These are phyloP conservation scores for Chionographis japonica DNA, from an alignment of 106 monocot species.

Conservation along the genomic window DNA sequence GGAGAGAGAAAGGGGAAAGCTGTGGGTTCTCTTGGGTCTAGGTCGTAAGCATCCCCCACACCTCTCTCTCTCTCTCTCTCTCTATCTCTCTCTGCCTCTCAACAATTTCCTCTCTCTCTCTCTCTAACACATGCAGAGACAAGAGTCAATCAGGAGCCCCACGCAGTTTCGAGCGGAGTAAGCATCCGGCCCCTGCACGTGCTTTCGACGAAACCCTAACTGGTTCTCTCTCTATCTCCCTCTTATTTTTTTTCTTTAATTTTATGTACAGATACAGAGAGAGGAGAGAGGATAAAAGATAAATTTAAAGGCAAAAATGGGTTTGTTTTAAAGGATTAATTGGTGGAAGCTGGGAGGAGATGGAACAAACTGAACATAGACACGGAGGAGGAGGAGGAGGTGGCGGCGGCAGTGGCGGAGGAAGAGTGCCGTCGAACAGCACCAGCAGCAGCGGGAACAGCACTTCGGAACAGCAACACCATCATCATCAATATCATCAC, in stretches of 20 bases:
- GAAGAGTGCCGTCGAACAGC: conserved; percentile 22
- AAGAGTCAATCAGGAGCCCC: conserved; percentile 31
- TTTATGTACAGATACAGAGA: conserved; percentile 1
- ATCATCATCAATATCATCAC: conserved; percentile 20
- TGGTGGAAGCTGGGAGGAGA: conserved; percentile 8
- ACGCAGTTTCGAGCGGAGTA: conserved; percentile 6
- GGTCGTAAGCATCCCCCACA: neutral
- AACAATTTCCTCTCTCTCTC: neutral
- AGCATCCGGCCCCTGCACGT: conserved; percentile 15
- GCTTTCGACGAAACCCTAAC: conserved; percentile 9
- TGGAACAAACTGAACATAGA: conserved; percentile 14
- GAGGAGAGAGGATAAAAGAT: neutral
- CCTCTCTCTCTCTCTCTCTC: conserved; percentile 19
- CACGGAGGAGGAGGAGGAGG: neutral
- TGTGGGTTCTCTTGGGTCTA: conserved; percentile 15
- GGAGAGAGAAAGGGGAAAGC: neutral
- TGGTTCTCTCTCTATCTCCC: conserved; percentile 12
- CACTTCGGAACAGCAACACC: conserved; percentile 42
- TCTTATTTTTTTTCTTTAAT: conserved; percentile 4
- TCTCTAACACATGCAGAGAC: neutral
- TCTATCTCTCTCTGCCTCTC: neutral
- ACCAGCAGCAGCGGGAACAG: conserved; percentile 38
- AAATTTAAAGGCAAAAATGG: neutral
- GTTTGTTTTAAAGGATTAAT: neutral
- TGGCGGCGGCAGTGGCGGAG: conserved; percentile 15